Conservation (phyloP, 108 stramenopile species). For the Cyclotella sp. region DNA sequence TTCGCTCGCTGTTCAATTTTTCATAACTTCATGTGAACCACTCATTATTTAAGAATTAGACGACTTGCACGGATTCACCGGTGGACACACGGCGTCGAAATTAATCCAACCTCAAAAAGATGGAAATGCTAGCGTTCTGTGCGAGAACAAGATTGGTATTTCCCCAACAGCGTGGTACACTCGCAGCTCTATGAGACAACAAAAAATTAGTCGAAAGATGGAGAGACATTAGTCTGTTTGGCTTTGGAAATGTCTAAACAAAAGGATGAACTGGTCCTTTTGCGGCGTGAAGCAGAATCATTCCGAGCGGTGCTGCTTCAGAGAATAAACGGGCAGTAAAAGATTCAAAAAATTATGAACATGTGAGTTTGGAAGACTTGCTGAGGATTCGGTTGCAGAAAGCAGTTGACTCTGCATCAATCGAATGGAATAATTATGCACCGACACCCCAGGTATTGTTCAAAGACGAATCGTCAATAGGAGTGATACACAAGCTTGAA, state of each 20-base stretch:
- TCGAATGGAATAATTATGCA: not conserved
- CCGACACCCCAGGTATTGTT: not conserved
- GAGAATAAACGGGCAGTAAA: constrained; percentile 29
- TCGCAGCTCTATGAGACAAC: constrained; percentile 14
- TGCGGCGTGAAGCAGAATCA: constrained; percentile 13
- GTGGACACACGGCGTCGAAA: too few relatives aligned
- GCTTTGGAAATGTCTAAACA: constrained; percentile 27
- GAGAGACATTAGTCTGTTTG: constrained; percentile 31
- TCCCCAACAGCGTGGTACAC: not conserved
- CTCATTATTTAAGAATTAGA: too few relatives aligned
- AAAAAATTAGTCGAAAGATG: constrained; percentile 19
- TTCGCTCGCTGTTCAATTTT: too few relatives aligned
- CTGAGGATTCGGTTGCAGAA: constrained; percentile 44
- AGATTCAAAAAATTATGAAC: constrained; percentile 35
- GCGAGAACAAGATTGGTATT: not conserved
- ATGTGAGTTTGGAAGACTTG: constrained; percentile 34
- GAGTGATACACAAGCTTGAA: constrained; percentile 26
- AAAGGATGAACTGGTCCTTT: constrained; percentile 23
- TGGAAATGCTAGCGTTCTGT: too few relatives aligned
- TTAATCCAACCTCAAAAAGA: too few relatives aligned
- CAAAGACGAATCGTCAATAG: constrained; percentile 23
- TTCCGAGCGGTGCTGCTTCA: constrained; percentile 32
- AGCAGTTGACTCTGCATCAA: constrained; percentile 6
- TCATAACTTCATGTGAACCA: too few relatives aligned
- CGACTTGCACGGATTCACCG: too few relatives aligned